Conservation (phyloP, 768 basidiomycete genomes). For the Sarcomyxa edulis region DNA sequence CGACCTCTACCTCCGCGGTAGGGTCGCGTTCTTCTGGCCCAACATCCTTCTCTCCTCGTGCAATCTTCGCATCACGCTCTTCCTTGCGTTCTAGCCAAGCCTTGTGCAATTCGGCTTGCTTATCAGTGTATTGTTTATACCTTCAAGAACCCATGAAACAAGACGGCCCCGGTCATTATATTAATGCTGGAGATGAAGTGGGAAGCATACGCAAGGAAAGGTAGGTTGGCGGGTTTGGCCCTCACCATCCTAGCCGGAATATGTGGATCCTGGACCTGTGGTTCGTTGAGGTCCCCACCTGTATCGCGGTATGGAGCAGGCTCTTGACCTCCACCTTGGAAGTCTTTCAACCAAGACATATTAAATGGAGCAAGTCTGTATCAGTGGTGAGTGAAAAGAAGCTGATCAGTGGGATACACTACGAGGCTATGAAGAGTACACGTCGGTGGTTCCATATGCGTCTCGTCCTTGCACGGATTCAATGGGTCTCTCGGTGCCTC, state of each 20-base stretch:
- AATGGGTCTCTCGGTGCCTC: too few species aligned
- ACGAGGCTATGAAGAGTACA: too few species aligned
- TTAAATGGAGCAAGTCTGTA: too few species aligned
- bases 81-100: constrained; percentile 69
- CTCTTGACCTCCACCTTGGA: constrained; percentile 28
- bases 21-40: constrained; percentile 73
- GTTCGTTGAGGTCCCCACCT: constrained; percentile 23
- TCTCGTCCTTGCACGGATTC: too few species aligned
- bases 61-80: constrained; percentile 67
- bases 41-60: constrained; percentile 66
- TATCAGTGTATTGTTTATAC: constrained; percentile 61
- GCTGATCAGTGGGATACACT: too few species aligned
- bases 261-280: constrained; percentile 55
- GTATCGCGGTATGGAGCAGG: constrained; percentile 32
- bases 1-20: constrained; percentile 63
- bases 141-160: constrained; percentile 25
- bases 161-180: not conserved
- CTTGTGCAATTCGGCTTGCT: constrained; percentile 53
- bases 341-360: constrained; percentile 69
- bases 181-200: not conserved
- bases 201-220: constrained; percentile 71
- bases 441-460: too few species aligned
- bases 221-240: constrained; percentile 78
- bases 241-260: constrained; percentile 69
- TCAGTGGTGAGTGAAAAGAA: too few species aligned